These are phyloP conservation scores for Agrostemma githago DNA, from an alignment of 148 eudicot genomes.

Conservation along the genomic window DNA sequence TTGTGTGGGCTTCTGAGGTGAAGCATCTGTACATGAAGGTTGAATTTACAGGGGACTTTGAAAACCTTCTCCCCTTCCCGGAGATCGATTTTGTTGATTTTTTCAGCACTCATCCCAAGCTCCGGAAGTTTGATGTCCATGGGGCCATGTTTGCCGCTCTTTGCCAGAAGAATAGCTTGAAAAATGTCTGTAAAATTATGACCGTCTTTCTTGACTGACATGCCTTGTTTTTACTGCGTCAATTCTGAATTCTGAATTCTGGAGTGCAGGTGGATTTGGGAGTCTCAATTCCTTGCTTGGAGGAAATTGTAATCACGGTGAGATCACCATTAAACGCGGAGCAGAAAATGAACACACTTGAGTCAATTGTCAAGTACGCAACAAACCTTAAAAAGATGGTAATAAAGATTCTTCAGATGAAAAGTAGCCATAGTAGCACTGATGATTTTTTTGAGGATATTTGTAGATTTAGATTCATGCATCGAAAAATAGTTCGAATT, in stretches of 20 bases:
- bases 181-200: slow-evolving; percentile 46
- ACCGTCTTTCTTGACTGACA: background rate
- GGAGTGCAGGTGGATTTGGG: slow-evolving; percentile 62
- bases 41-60: slow-evolving; percentile 87
- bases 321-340: slow-evolving; percentile 95
- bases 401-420: slow-evolving; percentile 87
- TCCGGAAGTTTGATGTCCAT: slow-evolving; percentile 70
- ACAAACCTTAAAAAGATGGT: slow-evolving; percentile 66
- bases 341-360: slow-evolving; percentile 89
- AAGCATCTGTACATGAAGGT: slow-evolving; percentile 87
- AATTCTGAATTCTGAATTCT: slow-evolving; percentile 18
- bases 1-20: slow-evolving; percentile 71
- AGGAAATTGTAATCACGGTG: slow-evolving; percentile 67
- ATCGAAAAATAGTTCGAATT: slow-evolving; percentile 57
- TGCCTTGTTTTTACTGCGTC: background rate
- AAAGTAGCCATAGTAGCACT: slow-evolving; percentile 81
- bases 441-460: slow-evolving; percentile 94
- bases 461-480: slow-evolving; percentile 60
- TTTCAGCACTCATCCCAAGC: slow-evolving; percentile 77
- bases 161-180: slow-evolving; percentile 85
- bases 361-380: slow-evolving; percentile 65
- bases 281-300: slow-evolving; percentile 68
- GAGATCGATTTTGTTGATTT: slow-evolving; percentile 79
- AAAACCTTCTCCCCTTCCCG: slow-evolving; percentile 62
- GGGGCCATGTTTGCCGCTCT: slow-evolving; percentile 99